These are phyloP conservation scores for Suillus spraguei DNA, from an alignment of 768 basidiomycete genomes.

Conservation along the genomic window DNA sequence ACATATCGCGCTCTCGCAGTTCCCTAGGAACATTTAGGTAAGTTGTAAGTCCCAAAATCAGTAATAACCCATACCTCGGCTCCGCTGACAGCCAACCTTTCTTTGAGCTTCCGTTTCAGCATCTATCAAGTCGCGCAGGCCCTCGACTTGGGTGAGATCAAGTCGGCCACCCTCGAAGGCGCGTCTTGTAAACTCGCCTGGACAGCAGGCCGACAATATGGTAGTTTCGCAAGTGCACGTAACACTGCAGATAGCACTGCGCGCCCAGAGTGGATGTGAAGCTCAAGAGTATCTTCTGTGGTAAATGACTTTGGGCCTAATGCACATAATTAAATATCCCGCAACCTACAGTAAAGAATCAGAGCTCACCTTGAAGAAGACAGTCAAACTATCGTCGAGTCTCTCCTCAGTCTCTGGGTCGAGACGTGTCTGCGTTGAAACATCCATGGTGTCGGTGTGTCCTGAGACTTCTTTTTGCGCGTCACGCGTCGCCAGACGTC, in stretches of 20 bases:
- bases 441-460: constrained; percentile 58
- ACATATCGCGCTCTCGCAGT: constrained; percentile 60
- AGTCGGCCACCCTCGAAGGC: constrained; percentile 81
- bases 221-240: constrained; percentile 57
- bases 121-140: constrained; percentile 82
- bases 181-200: constrained; percentile 88
- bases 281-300: constrained; percentile 77
- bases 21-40: constrained; percentile 51
- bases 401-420: constrained; percentile 61
- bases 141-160: constrained; percentile 89
- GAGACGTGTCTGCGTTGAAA: constrained; percentile 71
- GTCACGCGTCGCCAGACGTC: constrained; percentile 67
- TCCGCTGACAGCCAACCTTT: constrained; percentile 65
- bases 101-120: constrained; percentile 88
- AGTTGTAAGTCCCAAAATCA: not conserved
- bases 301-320: constrained; percentile 83
- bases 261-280: constrained; percentile 87
- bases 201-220: constrained; percentile 75
- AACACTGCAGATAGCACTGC: constrained; percentile 78
- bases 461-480: constrained; percentile 23
- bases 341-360: not conserved
- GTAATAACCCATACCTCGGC: constrained; percentile 57
- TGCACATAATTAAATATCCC: constrained; percentile 4
- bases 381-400: constrained; percentile 79
- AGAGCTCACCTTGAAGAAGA: constrained; percentile 72